Conservation (phyloP, 2,329 filamentous ascomycete species). For the Metarhizium sp. region DNA sequence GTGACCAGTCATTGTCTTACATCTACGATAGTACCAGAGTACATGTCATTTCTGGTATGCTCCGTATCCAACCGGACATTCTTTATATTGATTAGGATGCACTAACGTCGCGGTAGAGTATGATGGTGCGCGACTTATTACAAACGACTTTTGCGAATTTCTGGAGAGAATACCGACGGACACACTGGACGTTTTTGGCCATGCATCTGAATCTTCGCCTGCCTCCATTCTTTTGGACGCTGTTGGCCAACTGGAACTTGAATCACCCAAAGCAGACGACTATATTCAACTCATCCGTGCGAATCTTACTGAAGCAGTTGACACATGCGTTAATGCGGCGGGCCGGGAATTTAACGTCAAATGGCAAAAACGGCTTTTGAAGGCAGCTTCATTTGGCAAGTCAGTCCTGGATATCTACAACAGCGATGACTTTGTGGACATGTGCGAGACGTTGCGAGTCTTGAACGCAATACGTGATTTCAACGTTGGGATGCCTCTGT, state of each 20-base stretch:
- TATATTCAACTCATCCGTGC: slow-evolving; percentile 90
- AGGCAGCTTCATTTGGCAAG: slow-evolving; percentile 94
- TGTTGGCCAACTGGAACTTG: slow-evolving; percentile 79
- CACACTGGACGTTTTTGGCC: slow-evolving; percentile 79
- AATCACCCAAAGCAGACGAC: slow-evolving; percentile 94
- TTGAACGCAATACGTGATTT: slow-evolving; percentile 89
- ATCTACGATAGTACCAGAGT: slow-evolving; percentile 87
- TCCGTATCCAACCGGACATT: background rate
- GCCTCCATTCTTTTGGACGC: slow-evolving; percentile 92
- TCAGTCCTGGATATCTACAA: slow-evolving; percentile 96
- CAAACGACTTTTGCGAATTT: slow-evolving; percentile 93
- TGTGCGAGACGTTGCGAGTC: slow-evolving; percentile 88
- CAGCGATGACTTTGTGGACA: slow-evolving; percentile 97
- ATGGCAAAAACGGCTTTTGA: slow-evolving; percentile 94
- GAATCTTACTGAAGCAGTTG: slow-evolving; percentile 84
- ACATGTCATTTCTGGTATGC: slow-evolving; percentile 72
- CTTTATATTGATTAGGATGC: background rate
- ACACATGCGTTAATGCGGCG: slow-evolving; percentile 85
- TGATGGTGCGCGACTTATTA: slow-evolving; percentile 84
- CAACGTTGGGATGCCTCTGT: slow-evolving; percentile 80
- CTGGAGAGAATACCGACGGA: slow-evolving; percentile 86
- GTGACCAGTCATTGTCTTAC: slow-evolving; percentile 64
- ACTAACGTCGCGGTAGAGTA: slow-evolving; percentile 34
- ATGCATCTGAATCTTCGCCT: slow-evolving; percentile 79
- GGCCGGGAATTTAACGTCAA: slow-evolving; percentile 83